Evolutionary conservation across 331 rosid genomes (phyloP).

Genomic region (Rhamnella rubrinervis): DNA sequence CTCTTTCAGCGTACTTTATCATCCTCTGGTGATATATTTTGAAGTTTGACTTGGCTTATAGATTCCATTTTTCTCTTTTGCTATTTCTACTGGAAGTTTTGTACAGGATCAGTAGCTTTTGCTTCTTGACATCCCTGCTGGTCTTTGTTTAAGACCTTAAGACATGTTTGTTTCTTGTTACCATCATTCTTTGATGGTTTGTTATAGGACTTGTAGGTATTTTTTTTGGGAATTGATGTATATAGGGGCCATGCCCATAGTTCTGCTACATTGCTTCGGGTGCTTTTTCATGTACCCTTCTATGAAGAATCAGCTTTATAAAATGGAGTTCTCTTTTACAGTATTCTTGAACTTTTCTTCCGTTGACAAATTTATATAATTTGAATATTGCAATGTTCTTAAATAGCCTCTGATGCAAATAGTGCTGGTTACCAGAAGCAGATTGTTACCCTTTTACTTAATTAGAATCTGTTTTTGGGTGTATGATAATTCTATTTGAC

Average conservation of each 20-base stretch:
- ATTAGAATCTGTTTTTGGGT: background rate
- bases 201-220: slow-evolving; percentile 7
- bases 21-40: slow-evolving; percentile 17
- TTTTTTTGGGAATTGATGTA: slow-evolving; percentile 29
- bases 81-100: slow-evolving; percentile 13
- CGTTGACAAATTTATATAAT: background rate
- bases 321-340: background rate
- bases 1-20: background rate
- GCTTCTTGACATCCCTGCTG: slow-evolving; percentile 16
- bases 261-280: slow-evolving; percentile 2
- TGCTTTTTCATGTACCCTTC: slow-evolving; percentile 17
- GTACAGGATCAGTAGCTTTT: background rate
- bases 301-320: slow-evolving; percentile 1
- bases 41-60: slow-evolving; percentile 4
- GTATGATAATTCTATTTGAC: background rate
- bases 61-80: slow-evolving; percentile 8
- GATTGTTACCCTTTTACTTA: background rate
- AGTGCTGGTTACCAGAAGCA: background rate
- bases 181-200: slow-evolving; percentile 54
- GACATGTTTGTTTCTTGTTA: slow-evolving; percentile 2
- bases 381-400: background rate
- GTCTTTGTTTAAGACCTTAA: slow-evolving; percentile 21
- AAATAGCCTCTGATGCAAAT: background rate
- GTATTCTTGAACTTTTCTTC: background rate
- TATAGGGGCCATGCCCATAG: slow-evolving; percentile 11